phyloP scores from a whole-genome alignment of 208 protist genomes.

The Trypanosoma caninum region DNA sequence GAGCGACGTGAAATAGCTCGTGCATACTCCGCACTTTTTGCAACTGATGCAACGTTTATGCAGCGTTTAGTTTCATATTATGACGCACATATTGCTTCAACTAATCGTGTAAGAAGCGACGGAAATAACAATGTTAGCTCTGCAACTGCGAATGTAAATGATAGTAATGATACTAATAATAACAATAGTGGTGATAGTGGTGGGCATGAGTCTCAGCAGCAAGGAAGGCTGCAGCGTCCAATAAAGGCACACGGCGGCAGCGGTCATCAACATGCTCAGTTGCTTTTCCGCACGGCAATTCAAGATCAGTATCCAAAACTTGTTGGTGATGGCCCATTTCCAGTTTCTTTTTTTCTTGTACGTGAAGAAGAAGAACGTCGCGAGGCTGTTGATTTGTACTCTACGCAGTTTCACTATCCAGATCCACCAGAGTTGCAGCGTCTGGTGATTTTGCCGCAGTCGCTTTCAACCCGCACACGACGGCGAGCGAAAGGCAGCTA shows the following conservation, averaged over 20 bases:
- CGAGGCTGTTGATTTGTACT: conserved; percentile 78
- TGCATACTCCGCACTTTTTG: conserved; percentile 69
- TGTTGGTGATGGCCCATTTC: conserved; percentile 55
- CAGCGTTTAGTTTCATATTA: conserved; percentile 68
- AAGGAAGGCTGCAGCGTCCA: not conserved
- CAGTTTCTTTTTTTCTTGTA: conserved; percentile 68
- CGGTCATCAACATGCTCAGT: conserved; percentile 56
- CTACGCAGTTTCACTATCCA: conserved; percentile 77
- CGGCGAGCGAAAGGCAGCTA: conserved; percentile 65
- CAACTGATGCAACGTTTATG: conserved; percentile 60
- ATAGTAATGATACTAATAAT: no score
- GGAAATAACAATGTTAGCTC: no score
- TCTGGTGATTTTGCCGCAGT: conserved; percentile 65
- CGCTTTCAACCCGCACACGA: conserved; percentile 71
- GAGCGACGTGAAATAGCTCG: conserved; percentile 68
- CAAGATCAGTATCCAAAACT: conserved; percentile 79
- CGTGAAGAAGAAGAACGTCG: conserved; percentile 45
- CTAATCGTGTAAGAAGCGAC: no score
- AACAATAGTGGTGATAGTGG: no score
- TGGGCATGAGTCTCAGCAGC: no score
- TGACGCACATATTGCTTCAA: conserved; percentile 24
- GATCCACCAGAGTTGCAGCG: conserved; percentile 65
- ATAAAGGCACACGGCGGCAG: not conserved
- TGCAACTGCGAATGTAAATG: no score
- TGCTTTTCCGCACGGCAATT: conserved; percentile 74